These are phyloP conservation scores for Hypsizygus ulmarius DNA, from an alignment of 1,284 basidiomycete genomes.

Conservation along the genomic window DNA sequence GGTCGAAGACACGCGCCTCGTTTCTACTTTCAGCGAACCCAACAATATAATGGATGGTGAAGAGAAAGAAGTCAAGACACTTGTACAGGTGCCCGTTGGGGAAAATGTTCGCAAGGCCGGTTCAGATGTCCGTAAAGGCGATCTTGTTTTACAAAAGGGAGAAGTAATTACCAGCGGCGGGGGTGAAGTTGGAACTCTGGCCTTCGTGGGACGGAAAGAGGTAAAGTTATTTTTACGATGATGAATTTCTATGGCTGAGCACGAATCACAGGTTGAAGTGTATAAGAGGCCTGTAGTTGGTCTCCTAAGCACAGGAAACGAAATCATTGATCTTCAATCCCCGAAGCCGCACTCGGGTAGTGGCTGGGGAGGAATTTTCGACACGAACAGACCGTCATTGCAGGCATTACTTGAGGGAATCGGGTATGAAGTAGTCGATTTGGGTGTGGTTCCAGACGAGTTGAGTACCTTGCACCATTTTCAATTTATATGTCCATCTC, in stretches of 20 bases:
- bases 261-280: conserved; percentile 53
- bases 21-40: conserved; percentile 41
- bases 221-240: conserved; percentile 34
- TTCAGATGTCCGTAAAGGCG: conserved; percentile 69
- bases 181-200: conserved; percentile 83
- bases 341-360: conserved; percentile 33
- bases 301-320: conserved; percentile 83
- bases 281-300: conserved; percentile 74
- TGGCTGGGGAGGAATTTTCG: conserved; percentile 71
- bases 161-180: conserved; percentile 64
- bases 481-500: conserved; percentile 2
- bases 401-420: conserved; percentile 65
- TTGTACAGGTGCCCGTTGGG: conserved; percentile 58
- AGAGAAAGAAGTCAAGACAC: conserved; percentile 66
- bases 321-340: conserved; percentile 66
- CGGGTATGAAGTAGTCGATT: conserved; percentile 77
- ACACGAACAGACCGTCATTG: conserved; percentile 83
- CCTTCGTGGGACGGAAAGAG: conserved; percentile 73
- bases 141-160: conserved; percentile 64
- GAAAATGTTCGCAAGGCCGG: conserved; percentile 78
- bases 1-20: conserved; percentile 86
- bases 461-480: conserved; percentile 30
- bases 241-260: background rate
- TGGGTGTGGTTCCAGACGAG: conserved; percentile 80
- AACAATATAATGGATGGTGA: conserved; percentile 53